A percentile compares a stretch with the other conserved stretches of the same genome.
Evolutionary conservation across 139 green algal species (phyloP).

Genomic region (Chlorella ohadii): DNA sequence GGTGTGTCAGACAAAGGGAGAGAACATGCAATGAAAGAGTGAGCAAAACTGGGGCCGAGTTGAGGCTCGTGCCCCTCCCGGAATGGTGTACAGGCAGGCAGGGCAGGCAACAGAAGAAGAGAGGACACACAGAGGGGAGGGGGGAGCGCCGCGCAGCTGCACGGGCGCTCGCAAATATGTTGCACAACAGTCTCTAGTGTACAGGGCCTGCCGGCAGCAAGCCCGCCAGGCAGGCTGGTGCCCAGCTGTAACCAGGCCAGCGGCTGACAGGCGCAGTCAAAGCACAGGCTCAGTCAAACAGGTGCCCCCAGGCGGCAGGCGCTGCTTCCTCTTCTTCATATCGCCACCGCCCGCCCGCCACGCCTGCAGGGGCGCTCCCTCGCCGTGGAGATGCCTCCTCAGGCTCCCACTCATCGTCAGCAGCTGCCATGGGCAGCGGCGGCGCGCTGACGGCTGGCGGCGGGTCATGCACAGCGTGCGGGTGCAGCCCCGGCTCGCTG

Average conservation of each 20-base stretch:
- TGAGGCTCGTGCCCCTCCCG: neutral
- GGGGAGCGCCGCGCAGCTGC: neutral
- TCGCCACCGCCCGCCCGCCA: too few relatives aligned
- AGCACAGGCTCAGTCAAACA: too few relatives aligned
- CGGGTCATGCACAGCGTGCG: too few relatives aligned
- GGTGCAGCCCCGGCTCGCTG: neutral
- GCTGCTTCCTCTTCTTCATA: too few relatives aligned
- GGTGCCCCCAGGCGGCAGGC: too few relatives aligned
- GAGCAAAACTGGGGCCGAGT: neutral
- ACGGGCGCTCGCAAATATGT: too few relatives aligned
- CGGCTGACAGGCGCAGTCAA: too few relatives aligned
- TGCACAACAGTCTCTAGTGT: too few relatives aligned
- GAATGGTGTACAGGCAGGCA: neutral
- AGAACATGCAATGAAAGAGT: neutral
- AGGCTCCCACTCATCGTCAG: conserved; percentile 2
- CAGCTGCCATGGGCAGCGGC: neutral
- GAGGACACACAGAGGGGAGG: neutral
- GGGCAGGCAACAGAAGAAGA: neutral
- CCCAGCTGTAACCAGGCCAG: too few relatives aligned
- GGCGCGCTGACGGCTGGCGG: neutral
- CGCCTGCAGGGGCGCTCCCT: too few relatives aligned
- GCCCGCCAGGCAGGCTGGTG: neutral
- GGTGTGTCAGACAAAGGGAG: neutral
- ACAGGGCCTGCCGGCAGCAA: neutral
- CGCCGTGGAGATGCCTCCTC: neutral